Evolutionary conservation across 257 asterid genomes (phyloP).

Genomic region (Datura wrightii): DNA sequence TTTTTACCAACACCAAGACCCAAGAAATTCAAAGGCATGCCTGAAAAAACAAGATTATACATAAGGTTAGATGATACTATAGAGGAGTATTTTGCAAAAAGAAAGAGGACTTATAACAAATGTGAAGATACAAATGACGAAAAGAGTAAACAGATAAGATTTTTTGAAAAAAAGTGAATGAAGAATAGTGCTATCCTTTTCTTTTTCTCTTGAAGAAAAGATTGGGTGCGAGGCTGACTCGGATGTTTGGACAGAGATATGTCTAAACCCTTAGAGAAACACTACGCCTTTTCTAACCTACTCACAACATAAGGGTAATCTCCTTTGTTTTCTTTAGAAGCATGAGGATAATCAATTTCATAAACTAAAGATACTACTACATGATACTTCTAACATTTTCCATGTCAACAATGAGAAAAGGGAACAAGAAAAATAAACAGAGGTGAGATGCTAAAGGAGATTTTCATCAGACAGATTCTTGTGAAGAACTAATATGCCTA

Average conservation of each 20-base stretch:
- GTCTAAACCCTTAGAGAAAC: not conserved
- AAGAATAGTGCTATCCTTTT: not conserved
- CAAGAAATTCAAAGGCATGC: slow-evolving; percentile 74
- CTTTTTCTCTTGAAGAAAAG: not conserved
- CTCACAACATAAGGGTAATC: not conserved
- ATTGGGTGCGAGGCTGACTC: not conserved
- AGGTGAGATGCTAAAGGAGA: not conserved
- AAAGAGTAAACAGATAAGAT: not conserved
- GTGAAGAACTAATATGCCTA: not conserved
- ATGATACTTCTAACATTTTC: not conserved
- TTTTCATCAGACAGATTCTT: not conserved
- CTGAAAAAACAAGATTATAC: slow-evolving; percentile 43
- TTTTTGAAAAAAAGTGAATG: not conserved
- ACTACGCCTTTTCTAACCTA: not conserved
- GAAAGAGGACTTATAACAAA: not conserved
- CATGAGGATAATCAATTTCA: not conserved
- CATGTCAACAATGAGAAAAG: not conserved
- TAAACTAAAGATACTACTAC: not conserved
- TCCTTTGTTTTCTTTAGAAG: not conserved
- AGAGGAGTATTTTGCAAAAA: slow-evolving; percentile 4
- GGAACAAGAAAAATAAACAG: not conserved
- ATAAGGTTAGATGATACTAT: not conserved
- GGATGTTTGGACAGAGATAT: not conserved
- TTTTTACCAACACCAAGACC: slow-evolving; percentile 87
- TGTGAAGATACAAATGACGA: not conserved